Evolutionary conservation across 768 basidiomycete species (phyloP), one percentile per base, ranked within the genome.

Genomic region (Phylloporus rhodoxanthus): DNA sequence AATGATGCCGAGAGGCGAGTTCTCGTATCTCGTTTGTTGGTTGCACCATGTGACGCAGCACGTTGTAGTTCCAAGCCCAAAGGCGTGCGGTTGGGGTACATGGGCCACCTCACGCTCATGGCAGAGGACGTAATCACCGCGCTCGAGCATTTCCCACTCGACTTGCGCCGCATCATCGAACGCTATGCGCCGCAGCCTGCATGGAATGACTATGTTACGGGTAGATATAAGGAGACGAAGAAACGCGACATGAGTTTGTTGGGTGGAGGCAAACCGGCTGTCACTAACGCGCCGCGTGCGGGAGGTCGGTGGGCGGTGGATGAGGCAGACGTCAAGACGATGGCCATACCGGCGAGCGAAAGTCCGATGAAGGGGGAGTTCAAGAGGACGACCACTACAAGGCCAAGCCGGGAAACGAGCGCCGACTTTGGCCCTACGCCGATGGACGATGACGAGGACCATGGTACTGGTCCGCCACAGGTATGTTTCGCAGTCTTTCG

Each of bases 91-190:
- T 67, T 95, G 37, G 94, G 93, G 3, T 95, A 91, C 69, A 98
- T 98, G 95, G 95, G 95, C 0, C 94, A 99, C 66, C 77, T 98
- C 14, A 89, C 87, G 11, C 81, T 97, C 56, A 91, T 99, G 58
- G 85, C 93, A 0, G 96, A 97, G 67, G 95, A 98, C 60, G 84
- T 96, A 17, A 85, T 96, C 63, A 82, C 82, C 49, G 88, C 94
- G 8, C 78, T 98, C 51, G 85, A 91, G 19, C 84, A 88, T 45
- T 93, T 90, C 69, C 91, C 94, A 0, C 74, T 78, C 14, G 91
- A 93, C 26, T 74, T 96, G 20, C 77, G 82, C 21, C 72, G 75
- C 1, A 70, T 75, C 49, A 78, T 96, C 51, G 74, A 78, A 39
- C 72, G 75, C 42, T 82, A 80, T 52, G 85, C 86, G 26, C 88